phyloP scores from a whole-genome alignment of 257 asterid genomes.

The Fraxinus cuspidata region DNA sequence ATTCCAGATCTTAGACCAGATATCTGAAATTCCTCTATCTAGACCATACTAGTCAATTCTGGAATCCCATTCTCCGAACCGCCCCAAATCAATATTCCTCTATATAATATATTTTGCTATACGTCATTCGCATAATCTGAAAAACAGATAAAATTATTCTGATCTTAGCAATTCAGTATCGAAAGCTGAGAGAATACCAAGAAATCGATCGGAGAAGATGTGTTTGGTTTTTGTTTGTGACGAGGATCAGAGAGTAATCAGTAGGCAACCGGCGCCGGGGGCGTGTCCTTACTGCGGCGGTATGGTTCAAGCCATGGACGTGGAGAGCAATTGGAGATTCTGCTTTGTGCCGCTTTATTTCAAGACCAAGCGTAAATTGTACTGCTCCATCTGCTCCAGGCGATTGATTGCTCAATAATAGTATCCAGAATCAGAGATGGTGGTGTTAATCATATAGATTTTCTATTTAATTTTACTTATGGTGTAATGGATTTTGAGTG shows the following conservation, averaged over 20 bases:
- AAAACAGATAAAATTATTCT: not conserved
- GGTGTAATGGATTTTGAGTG: too few species aligned
- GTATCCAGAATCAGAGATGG: not conserved
- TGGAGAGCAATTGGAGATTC: constrained; percentile 74
- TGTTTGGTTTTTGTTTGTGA: constrained; percentile 85
- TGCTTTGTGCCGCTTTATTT: constrained; percentile 79
- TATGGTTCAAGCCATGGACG: constrained; percentile 82
- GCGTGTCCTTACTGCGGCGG: constrained; percentile 92
- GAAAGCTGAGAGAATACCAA: not conserved
- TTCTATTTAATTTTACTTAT: not conserved
- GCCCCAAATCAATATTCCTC: not conserved
- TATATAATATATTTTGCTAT: not conserved
- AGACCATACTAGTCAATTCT: not conserved
- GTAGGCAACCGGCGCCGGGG: constrained; percentile 76
- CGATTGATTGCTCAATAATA: constrained; percentile 52
- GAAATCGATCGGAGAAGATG: constrained; percentile 38
- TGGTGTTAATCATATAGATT: not conserved
- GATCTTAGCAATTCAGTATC: not conserved
- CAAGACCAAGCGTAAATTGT: constrained; percentile 67
- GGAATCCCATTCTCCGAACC: not conserved
- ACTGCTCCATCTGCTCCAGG: constrained; percentile 69
- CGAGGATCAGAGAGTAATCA: constrained; percentile 75
- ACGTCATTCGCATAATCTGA: not conserved
- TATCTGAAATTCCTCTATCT: not conserved
- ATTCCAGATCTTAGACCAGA: not conserved